A percentile compares a stretch with the other conserved stretches of the same genome.
Evolutionary conservation across 768 basidiomycete species (phyloP).

Genomic region (Naganishia vishniacii): DNA sequence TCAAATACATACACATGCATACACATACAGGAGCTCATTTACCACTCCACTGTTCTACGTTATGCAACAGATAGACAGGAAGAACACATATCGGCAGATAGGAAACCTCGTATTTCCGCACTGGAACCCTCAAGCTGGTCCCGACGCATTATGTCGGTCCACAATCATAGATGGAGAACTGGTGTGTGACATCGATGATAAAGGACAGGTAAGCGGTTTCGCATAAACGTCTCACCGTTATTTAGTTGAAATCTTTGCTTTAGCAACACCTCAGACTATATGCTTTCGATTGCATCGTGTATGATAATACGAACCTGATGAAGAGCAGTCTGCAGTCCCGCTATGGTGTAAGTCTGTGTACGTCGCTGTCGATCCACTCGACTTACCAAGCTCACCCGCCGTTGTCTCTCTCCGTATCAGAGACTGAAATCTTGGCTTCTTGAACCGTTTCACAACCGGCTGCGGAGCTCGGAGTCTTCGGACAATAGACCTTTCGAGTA

Average conservation of each 20-base stretch:
- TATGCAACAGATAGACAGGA: conserved; percentile 87
- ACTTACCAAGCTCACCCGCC: neutral
- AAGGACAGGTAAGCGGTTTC: conserved; percentile 56
- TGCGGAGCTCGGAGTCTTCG: conserved; percentile 45
- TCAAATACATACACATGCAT: neutral
- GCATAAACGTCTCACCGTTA: neutral
- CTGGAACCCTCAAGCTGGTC: conserved; percentile 60
- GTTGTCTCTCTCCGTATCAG: conserved; percentile 49
- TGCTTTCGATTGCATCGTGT: conserved; percentile 87
- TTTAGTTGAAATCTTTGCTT: neutral
- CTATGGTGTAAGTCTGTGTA: conserved; percentile 65
- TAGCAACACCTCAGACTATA: conserved; percentile 78
- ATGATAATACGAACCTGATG: conserved; percentile 83
- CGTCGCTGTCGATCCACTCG: neutral
- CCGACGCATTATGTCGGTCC: conserved; percentile 60
- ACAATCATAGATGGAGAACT: conserved; percentile 90
- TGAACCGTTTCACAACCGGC: conserved; percentile 68
- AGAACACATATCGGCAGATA: conserved; percentile 74
- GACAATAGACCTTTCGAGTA: conserved; percentile 79
- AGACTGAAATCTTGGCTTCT: conserved; percentile 75
- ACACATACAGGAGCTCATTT: no score
- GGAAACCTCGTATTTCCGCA: conserved; percentile 83
- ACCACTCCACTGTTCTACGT: no score
- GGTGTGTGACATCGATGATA: conserved; percentile 79
- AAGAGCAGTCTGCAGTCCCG: conserved; percentile 71